phyloP scores from a whole-genome alignment of 202 grass and related monocot species.

The Eragrostis tef region DNA sequence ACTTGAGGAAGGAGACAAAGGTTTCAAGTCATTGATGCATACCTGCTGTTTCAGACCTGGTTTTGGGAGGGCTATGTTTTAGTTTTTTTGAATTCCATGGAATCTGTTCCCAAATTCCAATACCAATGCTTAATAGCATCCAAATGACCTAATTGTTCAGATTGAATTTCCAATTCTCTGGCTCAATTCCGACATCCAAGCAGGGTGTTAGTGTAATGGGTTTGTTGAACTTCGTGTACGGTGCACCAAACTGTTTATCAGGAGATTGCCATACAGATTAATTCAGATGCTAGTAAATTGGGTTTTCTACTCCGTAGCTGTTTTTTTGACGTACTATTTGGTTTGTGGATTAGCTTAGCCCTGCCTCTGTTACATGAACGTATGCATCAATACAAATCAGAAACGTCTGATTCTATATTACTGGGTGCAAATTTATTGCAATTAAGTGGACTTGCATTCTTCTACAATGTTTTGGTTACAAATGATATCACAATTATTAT shows the following conservation, averaged over 20 bases:
- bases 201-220: background rate
- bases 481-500: background rate
- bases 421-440: background rate
- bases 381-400: background rate
- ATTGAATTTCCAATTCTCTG: too few relatives aligned
- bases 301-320: background rate
- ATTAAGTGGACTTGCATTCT: background rate
- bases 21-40: too few relatives aligned
- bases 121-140: too few relatives aligned
- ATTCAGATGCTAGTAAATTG: constrained; percentile 11
- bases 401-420: background rate
- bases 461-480: constrained; percentile 3
- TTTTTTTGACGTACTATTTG: background rate
- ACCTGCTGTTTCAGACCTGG: too few relatives aligned
- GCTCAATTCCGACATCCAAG: too few relatives aligned
- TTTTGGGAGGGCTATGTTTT: too few relatives aligned
- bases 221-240: background rate
- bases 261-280: constrained; percentile 2
- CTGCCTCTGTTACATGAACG: background rate
- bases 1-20: too few relatives aligned
- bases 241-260: background rate
- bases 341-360: constrained; percentile 20
- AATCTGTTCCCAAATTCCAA: too few relatives aligned
- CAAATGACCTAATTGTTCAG: too few relatives aligned
- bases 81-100: too few relatives aligned